Percentiles rank a stretch among this genome's conserved stretches.
Evolutionary conservation across 208 protist species (phyloP).

Genomic region (Crithidia expoeki): DNA sequence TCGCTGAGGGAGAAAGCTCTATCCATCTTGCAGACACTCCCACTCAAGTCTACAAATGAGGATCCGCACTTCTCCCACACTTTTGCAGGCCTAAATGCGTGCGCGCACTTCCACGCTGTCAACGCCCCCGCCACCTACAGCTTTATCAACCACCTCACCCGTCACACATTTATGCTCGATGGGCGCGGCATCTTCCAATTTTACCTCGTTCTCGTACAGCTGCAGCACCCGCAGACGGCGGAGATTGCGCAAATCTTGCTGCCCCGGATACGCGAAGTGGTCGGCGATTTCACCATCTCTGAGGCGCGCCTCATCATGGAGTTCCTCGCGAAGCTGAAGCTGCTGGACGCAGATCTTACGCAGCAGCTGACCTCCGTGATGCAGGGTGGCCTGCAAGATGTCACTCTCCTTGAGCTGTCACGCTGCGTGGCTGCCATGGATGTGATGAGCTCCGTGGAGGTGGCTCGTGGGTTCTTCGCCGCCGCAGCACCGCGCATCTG

Average conservation of each 20-base stretch:
- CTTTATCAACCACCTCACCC: constrained; percentile 76
- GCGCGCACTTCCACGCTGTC: constrained; percentile 63
- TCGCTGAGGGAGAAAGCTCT: constrained; percentile 40
- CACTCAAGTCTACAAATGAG: constrained; percentile 70
- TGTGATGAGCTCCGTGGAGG: constrained; percentile 14
- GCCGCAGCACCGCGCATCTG: constrained; percentile 46
- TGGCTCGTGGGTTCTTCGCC: constrained; percentile 36
- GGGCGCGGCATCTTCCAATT: constrained; percentile 54
- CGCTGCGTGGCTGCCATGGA: constrained; percentile 27
- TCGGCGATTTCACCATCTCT: constrained; percentile 44
- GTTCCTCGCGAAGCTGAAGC: constrained; percentile 29
- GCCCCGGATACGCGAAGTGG: constrained; percentile 61
- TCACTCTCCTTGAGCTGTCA: constrained; percentile 32
- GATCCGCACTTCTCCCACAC: constrained; percentile 69
- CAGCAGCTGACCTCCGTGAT: constrained; percentile 38
- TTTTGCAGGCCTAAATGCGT: constrained; percentile 55
- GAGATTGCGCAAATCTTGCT: constrained; percentile 65
- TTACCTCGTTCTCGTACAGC: constrained; percentile 33
- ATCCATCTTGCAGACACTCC: constrained; percentile 61
- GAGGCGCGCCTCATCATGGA: constrained; percentile 55
- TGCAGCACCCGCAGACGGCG: constrained; percentile 59
- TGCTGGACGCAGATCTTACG: constrained; percentile 40
- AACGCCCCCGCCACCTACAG: constrained; percentile 56
- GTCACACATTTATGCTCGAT: constrained; percentile 78
- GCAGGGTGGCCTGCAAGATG: constrained; percentile 33